These are phyloP conservation scores for Leccinum boreale DNA, from an alignment of 768 basidiomycete genomes.

Conservation along the genomic window DNA sequence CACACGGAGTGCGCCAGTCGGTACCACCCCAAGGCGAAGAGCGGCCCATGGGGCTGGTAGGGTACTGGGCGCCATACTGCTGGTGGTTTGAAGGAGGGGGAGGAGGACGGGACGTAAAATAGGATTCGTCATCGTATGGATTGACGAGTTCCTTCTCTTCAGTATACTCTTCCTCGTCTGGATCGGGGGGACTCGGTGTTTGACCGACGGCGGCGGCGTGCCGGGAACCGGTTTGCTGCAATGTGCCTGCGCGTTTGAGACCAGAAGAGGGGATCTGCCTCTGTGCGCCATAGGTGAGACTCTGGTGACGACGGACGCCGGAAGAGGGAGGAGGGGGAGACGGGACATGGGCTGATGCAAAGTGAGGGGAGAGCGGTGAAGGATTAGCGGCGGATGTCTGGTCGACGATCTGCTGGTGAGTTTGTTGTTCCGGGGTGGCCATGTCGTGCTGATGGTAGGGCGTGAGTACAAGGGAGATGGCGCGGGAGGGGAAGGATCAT, in stretches of 20 bases:
- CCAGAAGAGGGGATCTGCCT: slow-evolving; percentile 49
- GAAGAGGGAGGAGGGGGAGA: slow-evolving; percentile 72
- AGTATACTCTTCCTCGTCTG: slow-evolving; percentile 51
- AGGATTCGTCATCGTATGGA: slow-evolving; percentile 50
- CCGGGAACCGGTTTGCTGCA: slow-evolving; percentile 46
- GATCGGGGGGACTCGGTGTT: slow-evolving; percentile 46
- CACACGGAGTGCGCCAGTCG: slow-evolving; percentile 56
- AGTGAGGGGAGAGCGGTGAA: slow-evolving; percentile 67
- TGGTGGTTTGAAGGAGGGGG: slow-evolving; percentile 36
- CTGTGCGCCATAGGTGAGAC: slow-evolving; percentile 68
- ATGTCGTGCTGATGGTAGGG: slow-evolving; percentile 22
- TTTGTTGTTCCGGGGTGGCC: slow-evolving; percentile 22
- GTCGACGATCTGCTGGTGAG: slow-evolving; percentile 52
- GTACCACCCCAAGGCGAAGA: slow-evolving; percentile 61
- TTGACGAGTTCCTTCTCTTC: slow-evolving; percentile 45
- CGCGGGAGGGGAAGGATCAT: background rate
- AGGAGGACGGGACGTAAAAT: slow-evolving; percentile 45
- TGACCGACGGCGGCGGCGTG: slow-evolving; percentile 29
- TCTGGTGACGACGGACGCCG: slow-evolving; percentile 75
- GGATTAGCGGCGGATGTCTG: slow-evolving; percentile 35
- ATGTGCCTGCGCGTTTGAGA: slow-evolving; percentile 74
- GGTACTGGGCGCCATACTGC: slow-evolving; percentile 41
- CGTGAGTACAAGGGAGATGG: slow-evolving; percentile 11
- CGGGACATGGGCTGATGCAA: slow-evolving; percentile 47
- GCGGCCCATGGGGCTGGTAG: slow-evolving; percentile 57